Percentiles rank a stretch among this genome's conserved stretches.
Evolutionary conservation across 495 filamentous ascomycete genomes (phyloP).

Genomic region (Hypoxylon cercidicola): DNA sequence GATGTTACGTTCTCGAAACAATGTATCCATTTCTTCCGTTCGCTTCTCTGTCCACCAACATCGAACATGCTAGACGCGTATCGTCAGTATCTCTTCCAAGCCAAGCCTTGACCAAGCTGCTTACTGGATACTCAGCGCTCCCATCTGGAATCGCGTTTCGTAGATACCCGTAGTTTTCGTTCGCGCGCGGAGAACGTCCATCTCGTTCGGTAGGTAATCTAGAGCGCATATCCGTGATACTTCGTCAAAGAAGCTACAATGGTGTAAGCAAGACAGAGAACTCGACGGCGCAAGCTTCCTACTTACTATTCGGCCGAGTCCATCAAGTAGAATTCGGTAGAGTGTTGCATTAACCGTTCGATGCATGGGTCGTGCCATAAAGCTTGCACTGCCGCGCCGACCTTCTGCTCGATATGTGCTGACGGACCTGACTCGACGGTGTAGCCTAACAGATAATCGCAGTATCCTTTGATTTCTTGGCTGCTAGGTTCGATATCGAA

Average conservation of each 20-base stretch:
- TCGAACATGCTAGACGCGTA: constrained; percentile 87
- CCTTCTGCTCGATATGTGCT: constrained; percentile 76
- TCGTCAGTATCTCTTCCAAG: constrained; percentile 37
- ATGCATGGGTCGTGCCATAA: constrained; percentile 92
- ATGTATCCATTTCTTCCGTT: constrained; percentile 99
- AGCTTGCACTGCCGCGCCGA: constrained; percentile 83
- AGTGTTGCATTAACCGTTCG: constrained; percentile 85
- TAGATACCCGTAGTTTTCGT: constrained; percentile 99
- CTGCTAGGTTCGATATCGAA: constrained; percentile 81
- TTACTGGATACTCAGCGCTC: constrained; percentile 97
- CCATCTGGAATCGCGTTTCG: constrained; percentile 98
- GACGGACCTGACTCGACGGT: constrained; percentile 89
- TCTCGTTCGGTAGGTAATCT: constrained; percentile 89
- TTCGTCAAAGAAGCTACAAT: constrained; percentile 89
- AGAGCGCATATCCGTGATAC: constrained; percentile 83
- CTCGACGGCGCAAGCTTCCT: not conserved
- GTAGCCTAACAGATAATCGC: constrained; percentile 85
- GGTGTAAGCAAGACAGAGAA: constrained; percentile 19
- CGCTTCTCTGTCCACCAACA: constrained; percentile 94
- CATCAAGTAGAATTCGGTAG: constrained; percentile 99
- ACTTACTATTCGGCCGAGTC: constrained; percentile 98
- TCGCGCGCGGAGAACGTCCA: constrained; percentile 92
- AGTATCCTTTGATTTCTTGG: constrained; percentile 75
- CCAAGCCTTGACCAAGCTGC: constrained; percentile 43
- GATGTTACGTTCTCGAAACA: constrained; percentile 99